phyloP scores from a whole-genome alignment of 1,284 basidiomycete genomes.

The Microbotryomycetes sp. region DNA sequence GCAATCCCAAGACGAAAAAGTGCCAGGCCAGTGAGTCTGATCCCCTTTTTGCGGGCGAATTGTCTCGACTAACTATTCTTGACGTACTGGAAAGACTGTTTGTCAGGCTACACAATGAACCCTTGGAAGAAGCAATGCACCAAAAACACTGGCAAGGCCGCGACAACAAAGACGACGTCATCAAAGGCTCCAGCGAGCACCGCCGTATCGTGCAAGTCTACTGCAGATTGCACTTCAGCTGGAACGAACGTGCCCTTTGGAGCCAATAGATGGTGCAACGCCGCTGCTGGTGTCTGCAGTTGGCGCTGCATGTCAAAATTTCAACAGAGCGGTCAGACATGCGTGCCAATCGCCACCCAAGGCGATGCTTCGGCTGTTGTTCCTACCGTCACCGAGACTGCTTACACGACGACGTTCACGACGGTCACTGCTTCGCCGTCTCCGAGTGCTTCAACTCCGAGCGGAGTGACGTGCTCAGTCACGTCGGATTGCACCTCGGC shows the following conservation, averaged over 20 bases:
- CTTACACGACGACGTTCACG: not conserved
- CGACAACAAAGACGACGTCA: not conserved
- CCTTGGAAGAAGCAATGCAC: not conserved
- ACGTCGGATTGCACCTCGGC: not conserved
- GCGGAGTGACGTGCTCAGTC: not conserved
- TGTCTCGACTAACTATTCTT: not conserved
- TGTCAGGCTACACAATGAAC: not conserved
- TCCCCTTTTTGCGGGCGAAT: not conserved
- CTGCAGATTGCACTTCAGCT: not conserved
- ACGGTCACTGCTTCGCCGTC: not conserved
- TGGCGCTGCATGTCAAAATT: not conserved
- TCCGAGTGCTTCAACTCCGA: not conserved
- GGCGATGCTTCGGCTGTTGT: not conserved
- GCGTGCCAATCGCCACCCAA: not conserved
- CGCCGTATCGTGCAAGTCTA: not conserved
- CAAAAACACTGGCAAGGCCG: not conserved
- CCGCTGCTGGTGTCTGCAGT: not conserved
- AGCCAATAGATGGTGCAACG: not conserved
- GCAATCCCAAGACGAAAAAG: not conserved
- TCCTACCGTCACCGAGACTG: not conserved
- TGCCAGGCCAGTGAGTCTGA: not conserved
- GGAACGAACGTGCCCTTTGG: not conserved
- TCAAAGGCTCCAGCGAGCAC: not conserved
- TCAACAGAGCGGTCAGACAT: not conserved
- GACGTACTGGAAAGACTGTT: not conserved